Evolutionary conservation across 31 red algal species (phyloP).

Genomic region (Endocladia muricata): DNA sequence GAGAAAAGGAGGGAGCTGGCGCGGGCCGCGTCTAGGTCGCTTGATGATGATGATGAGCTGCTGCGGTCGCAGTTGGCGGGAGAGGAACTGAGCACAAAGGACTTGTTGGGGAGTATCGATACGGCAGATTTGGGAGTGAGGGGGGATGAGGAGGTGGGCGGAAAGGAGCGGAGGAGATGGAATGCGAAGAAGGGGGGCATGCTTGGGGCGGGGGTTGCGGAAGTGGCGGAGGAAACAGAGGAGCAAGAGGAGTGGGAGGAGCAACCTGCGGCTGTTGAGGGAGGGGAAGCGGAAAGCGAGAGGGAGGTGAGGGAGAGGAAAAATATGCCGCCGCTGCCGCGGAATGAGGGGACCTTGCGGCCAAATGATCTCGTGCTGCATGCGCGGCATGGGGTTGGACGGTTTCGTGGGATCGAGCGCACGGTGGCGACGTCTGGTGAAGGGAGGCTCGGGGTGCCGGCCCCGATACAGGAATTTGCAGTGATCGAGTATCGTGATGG

Average conservation of each 20-base stretch:
- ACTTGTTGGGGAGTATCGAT: constrained; percentile 29
- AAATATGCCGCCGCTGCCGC: background rate
- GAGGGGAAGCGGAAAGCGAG: background rate
- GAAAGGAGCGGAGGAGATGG: background rate
- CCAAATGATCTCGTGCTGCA: constrained; percentile 62
- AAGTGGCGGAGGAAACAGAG: background rate
- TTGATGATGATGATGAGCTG: constrained; percentile 33
- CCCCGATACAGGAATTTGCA: constrained; percentile 62
- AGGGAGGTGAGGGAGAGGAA: background rate
- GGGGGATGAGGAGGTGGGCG: background rate
- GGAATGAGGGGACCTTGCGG: background rate
- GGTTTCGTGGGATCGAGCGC: constrained; percentile 82
- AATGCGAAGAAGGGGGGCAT: background rate
- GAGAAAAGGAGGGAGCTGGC: constrained; percentile 2
- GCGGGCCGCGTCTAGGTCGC: background rate
- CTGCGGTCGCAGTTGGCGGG: constrained; percentile 9
- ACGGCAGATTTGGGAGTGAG: background rate
- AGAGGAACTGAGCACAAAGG: constrained; percentile 26
- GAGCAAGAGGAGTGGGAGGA: background rate
- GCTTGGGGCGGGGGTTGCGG: background rate
- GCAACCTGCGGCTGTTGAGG: too few species aligned
- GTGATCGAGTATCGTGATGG: constrained; percentile 84
- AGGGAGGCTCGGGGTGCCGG: background rate
- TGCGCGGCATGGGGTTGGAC: constrained; percentile 71
- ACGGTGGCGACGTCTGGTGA: constrained; percentile 4